Conservation (phyloP, 2,329 filamentous ascomycete genomes). For the Cyclaneusma minus region DNA sequence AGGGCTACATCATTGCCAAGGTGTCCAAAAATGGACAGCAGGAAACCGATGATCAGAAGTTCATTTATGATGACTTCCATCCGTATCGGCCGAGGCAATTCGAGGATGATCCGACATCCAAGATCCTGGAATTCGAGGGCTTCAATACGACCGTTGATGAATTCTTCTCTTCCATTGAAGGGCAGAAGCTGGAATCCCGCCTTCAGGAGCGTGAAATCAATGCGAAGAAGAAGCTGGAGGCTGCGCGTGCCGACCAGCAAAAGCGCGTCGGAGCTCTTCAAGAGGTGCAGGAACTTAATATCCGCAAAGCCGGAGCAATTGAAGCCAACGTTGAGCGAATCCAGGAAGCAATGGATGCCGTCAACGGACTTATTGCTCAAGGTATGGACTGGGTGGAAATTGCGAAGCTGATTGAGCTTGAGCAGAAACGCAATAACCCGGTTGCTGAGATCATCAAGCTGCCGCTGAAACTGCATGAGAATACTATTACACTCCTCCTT, state of each 20-base stretch:
- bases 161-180: conserved; percentile 93
- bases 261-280: conserved; percentile 76
- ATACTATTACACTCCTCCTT: conserved; percentile 67
- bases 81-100: conserved; percentile 79
- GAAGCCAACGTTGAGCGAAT: conserved; percentile 83
- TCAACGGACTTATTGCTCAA: conserved; percentile 80
- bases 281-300: conserved; percentile 65
- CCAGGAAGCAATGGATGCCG: conserved; percentile 80
- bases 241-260: conserved; percentile 69
- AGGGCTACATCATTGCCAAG: conserved; percentile 81
- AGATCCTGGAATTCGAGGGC: conserved; percentile 61
- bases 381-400: conserved; percentile 98
- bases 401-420: conserved; percentile 71
- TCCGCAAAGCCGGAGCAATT: conserved; percentile 79
- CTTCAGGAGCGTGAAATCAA: conserved; percentile 67
- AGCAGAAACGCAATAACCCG: conserved; percentile 65
- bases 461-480: conserved; percentile 80
- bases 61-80: conserved; percentile 85
- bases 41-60: conserved; percentile 22
- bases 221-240: conserved; percentile 72
- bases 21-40: conserved; percentile 14
- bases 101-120: conserved; percentile 44
- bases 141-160: conserved; percentile 93
- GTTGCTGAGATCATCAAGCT: conserved; percentile 79
- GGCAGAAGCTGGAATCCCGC: conserved; percentile 75